A percentile compares a stretch with the other conserved stretches of the same genome.
Conservation (phyloP, 345 rosid species). For the Rhodamnia rubescens region DNA sequence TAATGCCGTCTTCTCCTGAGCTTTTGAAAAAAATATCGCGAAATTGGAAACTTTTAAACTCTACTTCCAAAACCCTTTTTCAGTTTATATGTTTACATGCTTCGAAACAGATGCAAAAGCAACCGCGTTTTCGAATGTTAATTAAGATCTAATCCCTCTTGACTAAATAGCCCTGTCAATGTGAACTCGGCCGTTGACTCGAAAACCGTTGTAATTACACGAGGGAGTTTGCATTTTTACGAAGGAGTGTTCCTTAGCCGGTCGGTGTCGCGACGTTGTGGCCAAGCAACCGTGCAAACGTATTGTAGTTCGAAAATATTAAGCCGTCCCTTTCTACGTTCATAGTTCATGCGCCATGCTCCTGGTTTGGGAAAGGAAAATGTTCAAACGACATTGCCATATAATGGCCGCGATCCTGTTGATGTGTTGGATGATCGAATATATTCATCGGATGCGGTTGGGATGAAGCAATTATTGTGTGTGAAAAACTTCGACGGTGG, state of each 20-base stretch:
- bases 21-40: background rate
- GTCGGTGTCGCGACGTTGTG: background rate
- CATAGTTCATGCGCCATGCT: background rate
- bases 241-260: background rate
- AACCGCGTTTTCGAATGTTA: background rate
- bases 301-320: background rate
- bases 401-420: background rate
- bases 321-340: background rate
- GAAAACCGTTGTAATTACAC: background rate
- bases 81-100: background rate
- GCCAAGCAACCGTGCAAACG: background rate
- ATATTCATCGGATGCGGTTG: background rate
- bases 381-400: background rate
- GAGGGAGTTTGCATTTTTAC: background rate
- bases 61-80: background rate
- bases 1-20: background rate
- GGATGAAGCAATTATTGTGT: background rate
- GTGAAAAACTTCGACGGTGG: background rate
- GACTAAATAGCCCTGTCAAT: background rate
- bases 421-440: background rate
- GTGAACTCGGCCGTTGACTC: background rate
- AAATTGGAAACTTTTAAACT: background rate
- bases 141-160: background rate
- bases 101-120: background rate
- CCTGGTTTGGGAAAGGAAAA: background rate